These are phyloP conservation scores for Singerocomus inundabilis DNA, from an alignment of 1,284 basidiomycete genomes.

Conservation along the genomic window DNA sequence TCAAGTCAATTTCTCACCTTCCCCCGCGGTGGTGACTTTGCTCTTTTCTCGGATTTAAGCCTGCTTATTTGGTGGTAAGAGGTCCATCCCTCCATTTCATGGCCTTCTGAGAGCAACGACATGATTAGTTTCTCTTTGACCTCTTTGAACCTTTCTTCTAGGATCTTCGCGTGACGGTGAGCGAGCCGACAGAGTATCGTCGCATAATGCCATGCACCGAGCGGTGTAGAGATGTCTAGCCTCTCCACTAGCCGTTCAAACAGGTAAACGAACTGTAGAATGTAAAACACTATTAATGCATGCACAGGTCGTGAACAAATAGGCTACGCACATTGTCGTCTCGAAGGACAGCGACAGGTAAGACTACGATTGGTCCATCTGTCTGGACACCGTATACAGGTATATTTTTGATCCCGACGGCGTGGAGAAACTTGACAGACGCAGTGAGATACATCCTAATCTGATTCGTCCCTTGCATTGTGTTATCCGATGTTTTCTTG, in stretches of 20 bases:
- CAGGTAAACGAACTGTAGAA: conserved; percentile 5
- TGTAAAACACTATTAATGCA: not conserved
- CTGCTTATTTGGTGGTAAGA: not conserved
- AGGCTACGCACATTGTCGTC: conserved; percentile 3
- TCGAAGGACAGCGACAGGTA: conserved; percentile 7
- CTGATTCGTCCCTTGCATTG: conserved; percentile 7
- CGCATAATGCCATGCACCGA: conserved; percentile 9
- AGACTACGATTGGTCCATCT: conserved; percentile 1
- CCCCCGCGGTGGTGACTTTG: no score
- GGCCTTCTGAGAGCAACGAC: not conserved
- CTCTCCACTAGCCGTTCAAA: no score
- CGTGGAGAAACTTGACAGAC: conserved; percentile 12
- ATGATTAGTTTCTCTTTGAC: not conserved
- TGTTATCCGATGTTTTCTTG: not conserved
- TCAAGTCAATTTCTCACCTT: no score
- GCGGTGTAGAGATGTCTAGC: no score
- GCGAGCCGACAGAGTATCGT: no score
- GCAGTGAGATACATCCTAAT: conserved; percentile 13
- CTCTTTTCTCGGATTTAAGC: no score
- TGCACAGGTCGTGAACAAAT: no score
- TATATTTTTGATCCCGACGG: conserved; percentile 2
- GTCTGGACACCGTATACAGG: conserved; percentile 11
- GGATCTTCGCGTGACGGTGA: conserved; percentile 2
- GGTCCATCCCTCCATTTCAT: not conserved
- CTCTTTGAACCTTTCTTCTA: conserved; percentile 3